These are phyloP conservation scores for Cryoendolithus antarcticus DNA, from an alignment of 2,329 filamentous ascomycete species.

Conservation along the genomic window DNA sequence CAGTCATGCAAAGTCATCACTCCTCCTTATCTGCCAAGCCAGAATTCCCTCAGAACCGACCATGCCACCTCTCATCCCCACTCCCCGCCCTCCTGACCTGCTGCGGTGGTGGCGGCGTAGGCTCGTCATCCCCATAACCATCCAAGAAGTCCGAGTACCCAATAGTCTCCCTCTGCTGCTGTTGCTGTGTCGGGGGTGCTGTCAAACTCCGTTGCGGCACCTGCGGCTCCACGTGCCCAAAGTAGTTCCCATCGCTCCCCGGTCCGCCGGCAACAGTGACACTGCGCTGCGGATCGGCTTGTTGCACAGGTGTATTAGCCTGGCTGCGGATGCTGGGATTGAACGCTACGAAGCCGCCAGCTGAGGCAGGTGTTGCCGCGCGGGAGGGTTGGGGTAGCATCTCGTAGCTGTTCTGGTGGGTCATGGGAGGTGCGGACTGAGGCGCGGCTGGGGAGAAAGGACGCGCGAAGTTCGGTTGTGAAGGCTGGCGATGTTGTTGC, in stretches of 20 bases:
- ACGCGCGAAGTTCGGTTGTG: slow-evolving; percentile 9
- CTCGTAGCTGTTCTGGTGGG: slow-evolving; percentile 18
- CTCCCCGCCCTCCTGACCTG: neutral
- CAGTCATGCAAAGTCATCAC: neutral
- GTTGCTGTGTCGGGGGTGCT: slow-evolving; percentile 5
- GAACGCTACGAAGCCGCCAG: slow-evolving; percentile 21
- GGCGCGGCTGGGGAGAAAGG: slow-evolving; percentile 10
- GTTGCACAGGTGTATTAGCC: slow-evolving; percentile 1
- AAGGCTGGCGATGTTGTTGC: slow-evolving; percentile 4
- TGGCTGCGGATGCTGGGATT: slow-evolving; percentile 13
- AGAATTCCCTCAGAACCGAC: neutral
- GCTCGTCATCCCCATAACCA: slow-evolving; percentile 1
- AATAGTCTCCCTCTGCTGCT: slow-evolving; percentile 1
- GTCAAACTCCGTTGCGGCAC: slow-evolving; percentile 12
- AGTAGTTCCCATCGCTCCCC: slow-evolving; percentile 9
- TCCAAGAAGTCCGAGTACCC: slow-evolving; percentile 4
- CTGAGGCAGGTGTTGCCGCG: slow-evolving; percentile 4
- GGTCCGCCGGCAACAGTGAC: slow-evolving; percentile 10
- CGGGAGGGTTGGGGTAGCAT: slow-evolving; percentile 16
- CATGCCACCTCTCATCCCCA: neutral
- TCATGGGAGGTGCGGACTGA: slow-evolving; percentile 4
- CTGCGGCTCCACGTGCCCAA: slow-evolving; percentile 5
- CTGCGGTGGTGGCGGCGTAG: neutral
- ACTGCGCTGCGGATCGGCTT: slow-evolving; percentile 9
- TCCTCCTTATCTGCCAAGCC: neutral